Evolutionary conservation across 495 filamentous ascomycete genomes (phyloP).

Genomic region (Penicillium silybi): DNA sequence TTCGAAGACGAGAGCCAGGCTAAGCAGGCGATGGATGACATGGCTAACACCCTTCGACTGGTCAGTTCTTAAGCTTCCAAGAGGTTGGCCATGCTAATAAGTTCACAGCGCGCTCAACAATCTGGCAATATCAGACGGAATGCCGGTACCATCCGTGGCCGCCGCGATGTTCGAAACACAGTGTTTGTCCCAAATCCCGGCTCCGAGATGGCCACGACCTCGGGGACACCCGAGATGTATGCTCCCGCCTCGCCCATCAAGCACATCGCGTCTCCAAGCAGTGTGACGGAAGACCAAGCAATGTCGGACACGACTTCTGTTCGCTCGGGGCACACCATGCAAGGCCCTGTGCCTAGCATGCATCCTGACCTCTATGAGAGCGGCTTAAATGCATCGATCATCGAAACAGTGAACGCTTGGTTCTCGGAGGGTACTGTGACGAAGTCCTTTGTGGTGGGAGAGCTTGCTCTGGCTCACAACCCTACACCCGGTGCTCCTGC

Average conservation of each 20-base stretch:
- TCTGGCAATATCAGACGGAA: slow-evolving; percentile 55
- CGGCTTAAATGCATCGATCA: slow-evolving; percentile 84
- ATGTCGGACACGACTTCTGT: slow-evolving; percentile 90
- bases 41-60: slow-evolving; percentile 78
- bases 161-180: slow-evolving; percentile 86
- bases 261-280: slow-evolving; percentile 44
- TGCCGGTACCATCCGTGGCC: slow-evolving; percentile 75
- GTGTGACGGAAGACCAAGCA: slow-evolving; percentile 50
- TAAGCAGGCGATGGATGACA: slow-evolving; percentile 81
- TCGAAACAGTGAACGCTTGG: slow-evolving; percentile 83
- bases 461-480: slow-evolving; percentile 87
- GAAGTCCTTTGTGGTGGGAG: slow-evolving; percentile 75
- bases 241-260: slow-evolving; percentile 35
- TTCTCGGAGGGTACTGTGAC: slow-evolving; percentile 71
- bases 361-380: slow-evolving; percentile 80
- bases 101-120: slow-evolving; percentile 50
- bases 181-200: slow-evolving; percentile 63
- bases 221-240: slow-evolving; percentile 13
- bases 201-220: slow-evolving; percentile 13
- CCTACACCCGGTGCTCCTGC: slow-evolving; percentile 45
- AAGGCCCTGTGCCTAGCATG: slow-evolving; percentile 55
- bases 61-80: slow-evolving; percentile 34
- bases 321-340: slow-evolving; percentile 78
- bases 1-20: slow-evolving; percentile 87
- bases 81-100: background rate